Evolutionary conservation across 1,284 basidiomycete genomes (phyloP).

Genomic region (Ceratobasidium sp.): DNA sequence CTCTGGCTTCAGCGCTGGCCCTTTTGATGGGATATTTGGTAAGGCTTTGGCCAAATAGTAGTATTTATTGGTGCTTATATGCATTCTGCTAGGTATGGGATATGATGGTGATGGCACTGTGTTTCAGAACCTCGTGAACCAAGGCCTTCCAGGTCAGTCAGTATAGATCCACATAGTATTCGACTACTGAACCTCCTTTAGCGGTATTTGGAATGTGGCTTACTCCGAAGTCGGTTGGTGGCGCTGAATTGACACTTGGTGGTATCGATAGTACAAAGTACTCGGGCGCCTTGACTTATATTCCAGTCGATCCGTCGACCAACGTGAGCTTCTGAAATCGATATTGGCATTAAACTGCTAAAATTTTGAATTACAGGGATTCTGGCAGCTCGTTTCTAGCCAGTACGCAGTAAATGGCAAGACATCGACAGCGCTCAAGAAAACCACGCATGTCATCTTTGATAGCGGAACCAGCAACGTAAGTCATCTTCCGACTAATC

Average conservation of each 20-base stretch:
- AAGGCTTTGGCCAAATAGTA: background rate
- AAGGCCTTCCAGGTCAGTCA: constrained; percentile 62
- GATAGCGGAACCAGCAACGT: constrained; percentile 68
- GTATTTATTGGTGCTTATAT: background rate
- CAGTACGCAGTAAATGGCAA: constrained; percentile 63
- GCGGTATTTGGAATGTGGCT: constrained; percentile 65
- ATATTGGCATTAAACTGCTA: background rate
- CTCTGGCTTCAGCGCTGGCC: constrained; percentile 61
- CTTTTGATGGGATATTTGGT: constrained; percentile 54
- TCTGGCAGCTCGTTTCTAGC: constrained; percentile 61
- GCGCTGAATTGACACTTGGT: constrained; percentile 65
- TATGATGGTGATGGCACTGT: constrained; percentile 49
- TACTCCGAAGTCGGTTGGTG: constrained; percentile 61
- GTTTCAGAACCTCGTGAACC: constrained; percentile 60
- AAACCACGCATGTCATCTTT: constrained; percentile 62
- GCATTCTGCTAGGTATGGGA: constrained; percentile 20
- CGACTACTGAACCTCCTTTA: constrained; percentile 45
- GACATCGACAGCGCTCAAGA: constrained; percentile 59
- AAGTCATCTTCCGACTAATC: constrained; percentile 46
- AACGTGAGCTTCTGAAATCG: constrained; percentile 1
- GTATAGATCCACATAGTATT: background rate
- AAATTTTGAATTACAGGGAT: too few species aligned
- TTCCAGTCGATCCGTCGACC: constrained; percentile 53
- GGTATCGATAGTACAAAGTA: constrained; percentile 65
- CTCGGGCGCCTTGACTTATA: constrained; percentile 60